These are phyloP conservation scores for Guadua angustifolia DNA, from an alignment of 176 grass and related monocot species.

Conservation along the genomic window DNA sequence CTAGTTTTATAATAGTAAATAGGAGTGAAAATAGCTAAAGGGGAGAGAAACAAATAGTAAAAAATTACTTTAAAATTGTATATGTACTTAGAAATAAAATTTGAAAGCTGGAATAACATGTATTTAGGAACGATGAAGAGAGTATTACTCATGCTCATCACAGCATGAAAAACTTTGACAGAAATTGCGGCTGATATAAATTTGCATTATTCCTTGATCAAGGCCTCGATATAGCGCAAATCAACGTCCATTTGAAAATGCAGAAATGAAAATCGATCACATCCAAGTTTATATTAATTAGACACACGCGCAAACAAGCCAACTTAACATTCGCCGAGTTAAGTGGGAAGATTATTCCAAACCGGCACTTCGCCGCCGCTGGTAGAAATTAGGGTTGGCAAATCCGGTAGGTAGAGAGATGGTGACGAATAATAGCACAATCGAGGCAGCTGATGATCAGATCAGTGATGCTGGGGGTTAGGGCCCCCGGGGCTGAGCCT, in stretches of 20 bases:
- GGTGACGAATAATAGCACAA: not conserved
- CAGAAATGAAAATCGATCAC: not conserved
- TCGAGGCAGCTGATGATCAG: not conserved
- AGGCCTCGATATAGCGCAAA: not conserved
- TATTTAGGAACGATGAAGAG: too few relatives aligned
- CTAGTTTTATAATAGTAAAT: too few relatives aligned
- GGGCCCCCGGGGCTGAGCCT: slow-evolving; percentile 59
- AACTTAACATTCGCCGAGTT: not conserved
- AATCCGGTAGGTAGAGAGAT: not conserved
- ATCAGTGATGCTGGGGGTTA: slow-evolving; percentile 61
- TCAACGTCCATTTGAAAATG: not conserved
- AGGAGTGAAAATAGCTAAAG: too few relatives aligned
- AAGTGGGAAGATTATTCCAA: not conserved
- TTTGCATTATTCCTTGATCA: not conserved
- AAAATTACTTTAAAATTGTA: too few relatives aligned
- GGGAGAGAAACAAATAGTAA: too few relatives aligned
- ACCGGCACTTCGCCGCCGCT: not conserved
- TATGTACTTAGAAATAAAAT: too few relatives aligned
- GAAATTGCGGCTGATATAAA: not conserved
- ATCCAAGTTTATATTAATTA: not conserved
- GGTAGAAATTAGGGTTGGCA: not conserved
- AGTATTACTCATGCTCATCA: not conserved
- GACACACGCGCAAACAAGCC: not conserved
- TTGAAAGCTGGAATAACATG: too few relatives aligned
- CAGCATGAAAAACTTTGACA: not conserved